These are phyloP conservation scores for Delphinella strobiligena DNA, from an alignment of 2,329 filamentous ascomycete species.

Conservation along the genomic window DNA sequence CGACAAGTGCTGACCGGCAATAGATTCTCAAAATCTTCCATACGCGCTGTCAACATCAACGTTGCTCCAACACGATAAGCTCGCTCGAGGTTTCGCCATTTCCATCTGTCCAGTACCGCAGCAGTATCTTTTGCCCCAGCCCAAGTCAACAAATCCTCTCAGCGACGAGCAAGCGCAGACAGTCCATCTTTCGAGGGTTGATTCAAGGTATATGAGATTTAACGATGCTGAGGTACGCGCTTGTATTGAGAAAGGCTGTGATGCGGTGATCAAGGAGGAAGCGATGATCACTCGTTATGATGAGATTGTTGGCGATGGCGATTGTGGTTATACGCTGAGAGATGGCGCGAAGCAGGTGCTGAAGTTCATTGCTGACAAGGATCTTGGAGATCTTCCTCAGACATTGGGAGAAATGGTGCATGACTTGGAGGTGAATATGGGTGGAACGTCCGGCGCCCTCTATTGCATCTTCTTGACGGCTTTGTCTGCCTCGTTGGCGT, in stretches of 20 bases:
- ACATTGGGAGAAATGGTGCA: conserved; percentile 17
- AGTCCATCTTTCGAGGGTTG: conserved; percentile 7
- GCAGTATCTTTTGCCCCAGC: conserved; percentile 16
- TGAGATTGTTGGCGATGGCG: conserved; percentile 24
- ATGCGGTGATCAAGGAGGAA: conserved; percentile 21
- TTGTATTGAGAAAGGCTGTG: conserved; percentile 19
- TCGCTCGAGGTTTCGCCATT: conserved; percentile 22
- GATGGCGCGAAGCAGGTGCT: conserved; percentile 23
- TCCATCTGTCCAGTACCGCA: conserved; percentile 19
- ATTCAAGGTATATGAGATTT: conserved; percentile 17
- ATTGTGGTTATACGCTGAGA: conserved; percentile 24
- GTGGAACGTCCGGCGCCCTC: conserved; percentile 22
- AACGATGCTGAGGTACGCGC: conserved; percentile 16
- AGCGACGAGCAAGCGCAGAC: conserved; percentile 4
- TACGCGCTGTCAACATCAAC: conserved; percentile 23
- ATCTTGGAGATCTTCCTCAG: conserved; percentile 17
- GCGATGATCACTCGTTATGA: conserved; percentile 25
- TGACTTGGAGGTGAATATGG: conserved; percentile 25
- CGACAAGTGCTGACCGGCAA: conserved; percentile 1
- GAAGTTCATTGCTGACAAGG: conserved; percentile 18
- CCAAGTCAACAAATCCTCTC: conserved; percentile 10
- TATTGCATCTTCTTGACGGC: conserved; percentile 25
- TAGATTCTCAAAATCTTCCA: conserved; percentile 17
- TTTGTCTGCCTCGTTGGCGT: conserved; percentile 17
- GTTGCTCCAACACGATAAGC: conserved; percentile 17